Conservation (phyloP, 352 stramenopile species). For the Lagenidium giganteum region DNA sequence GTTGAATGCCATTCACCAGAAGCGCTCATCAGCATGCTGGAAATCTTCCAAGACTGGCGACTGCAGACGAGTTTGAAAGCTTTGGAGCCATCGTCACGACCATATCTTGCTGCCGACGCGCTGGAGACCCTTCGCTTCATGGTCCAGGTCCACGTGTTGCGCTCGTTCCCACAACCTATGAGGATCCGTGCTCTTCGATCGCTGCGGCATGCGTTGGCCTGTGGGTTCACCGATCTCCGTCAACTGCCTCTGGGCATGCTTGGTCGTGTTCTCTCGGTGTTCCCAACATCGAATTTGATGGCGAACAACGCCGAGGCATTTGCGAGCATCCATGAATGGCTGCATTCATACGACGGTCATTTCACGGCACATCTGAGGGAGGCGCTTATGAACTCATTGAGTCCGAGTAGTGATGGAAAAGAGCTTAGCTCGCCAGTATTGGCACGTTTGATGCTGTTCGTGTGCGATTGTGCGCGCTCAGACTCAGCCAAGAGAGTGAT, state of each 20-base stretch:
- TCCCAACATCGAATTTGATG: conserved; percentile 32
- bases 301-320: conserved; percentile 20
- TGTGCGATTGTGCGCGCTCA: conserved; percentile 2
- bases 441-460: too few species aligned
- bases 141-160: conserved; percentile 68
- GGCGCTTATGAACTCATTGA: too few species aligned
- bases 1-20: conserved; percentile 58
- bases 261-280: conserved; percentile 42
- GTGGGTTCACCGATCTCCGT: conserved; percentile 36
- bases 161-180: conserved; percentile 67
- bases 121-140: conserved; percentile 60
- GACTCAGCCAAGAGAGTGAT: conserved; percentile 1
- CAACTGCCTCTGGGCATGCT: conserved; percentile 32
- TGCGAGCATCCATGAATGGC: conserved; percentile 6
- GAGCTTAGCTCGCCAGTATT: too few species aligned
- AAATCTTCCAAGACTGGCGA: conserved; percentile 37
- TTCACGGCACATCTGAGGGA: too few species aligned
- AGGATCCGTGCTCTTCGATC: conserved; percentile 40
- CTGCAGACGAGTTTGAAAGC: too few species aligned
- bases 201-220: conserved; percentile 43
- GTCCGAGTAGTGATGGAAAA: too few species aligned
- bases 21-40: conserved; percentile 59
- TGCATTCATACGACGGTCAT: too few species aligned
- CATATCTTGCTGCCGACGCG: too few species aligned
- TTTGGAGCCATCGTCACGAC: too few species aligned